Evolutionary conservation across 1,139 yeast genomes (phyloP), one percentile per base, ranked within the genome.

Genomic region (Wickerhamiella infanticola): DNA sequence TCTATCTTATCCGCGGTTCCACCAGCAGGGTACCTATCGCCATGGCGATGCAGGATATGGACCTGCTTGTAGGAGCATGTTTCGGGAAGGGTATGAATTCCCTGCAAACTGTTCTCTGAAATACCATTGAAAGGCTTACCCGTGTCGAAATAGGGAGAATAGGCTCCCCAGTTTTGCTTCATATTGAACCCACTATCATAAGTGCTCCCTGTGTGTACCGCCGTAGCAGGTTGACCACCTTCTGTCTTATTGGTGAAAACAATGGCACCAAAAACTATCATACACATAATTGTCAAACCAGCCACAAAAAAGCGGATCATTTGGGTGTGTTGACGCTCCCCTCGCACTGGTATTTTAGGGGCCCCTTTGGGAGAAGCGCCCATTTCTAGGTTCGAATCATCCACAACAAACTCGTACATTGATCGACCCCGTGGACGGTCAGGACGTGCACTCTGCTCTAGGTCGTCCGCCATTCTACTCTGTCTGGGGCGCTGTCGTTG

Each of bases 21-120:
- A n/a, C 55, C 55, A 13, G 70, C 63, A 1, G 70, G 70, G 48
- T 56, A 63, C 24, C 70, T 55, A 50, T 66, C 69, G 33, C 68
- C 70, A 48, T 66, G 70, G 35, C 70, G 58, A 51, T 66, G 70
- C 37, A 66, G 55, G 8, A 66, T 59, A 47, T 66, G 70, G n/a
- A 63, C 67, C 52, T 66, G 70, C 48, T 55, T 50, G 43, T 57
- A 55, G 5, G 45, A 26, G 50, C 65, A 63, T 37, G 53, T 50
- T 8, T 49, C 49, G 3, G 66, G 65, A 24, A 59, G 49, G 5
- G 62, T 60, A 42, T 53, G 52, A 41, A 53, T 54, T 27, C 57
- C 62, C 38, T 43, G 47, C 18, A 51, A 49, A 4, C 58, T 58
- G 44, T 55, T 55, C 29, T 43, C 44, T 39, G 53, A 41, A 13